Evolutionary conservation across 73 alveolate species (phyloP), one percentile per base, ranked within the genome.

Genomic region (Tetrahymena borealis): DNA sequence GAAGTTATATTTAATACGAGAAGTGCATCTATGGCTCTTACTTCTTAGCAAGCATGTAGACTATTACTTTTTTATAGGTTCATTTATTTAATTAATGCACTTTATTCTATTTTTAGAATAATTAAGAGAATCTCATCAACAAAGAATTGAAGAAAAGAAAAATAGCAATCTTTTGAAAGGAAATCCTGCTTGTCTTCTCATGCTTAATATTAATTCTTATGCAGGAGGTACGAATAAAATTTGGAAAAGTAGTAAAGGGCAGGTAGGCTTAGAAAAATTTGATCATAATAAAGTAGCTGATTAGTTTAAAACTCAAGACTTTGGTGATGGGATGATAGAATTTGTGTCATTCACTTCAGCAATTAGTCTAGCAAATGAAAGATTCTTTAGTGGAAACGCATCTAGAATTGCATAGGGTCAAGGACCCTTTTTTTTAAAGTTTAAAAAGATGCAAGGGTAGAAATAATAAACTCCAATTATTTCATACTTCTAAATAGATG

Each of bases 191-290:
- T 85, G 96, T 40, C 91, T 98, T 32, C 92, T 98, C 16, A 94
- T 98, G 39, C 96, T 97, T 37, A 98, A 98, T 96, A 96, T 97
- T 0, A 94, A 90, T 78, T 94, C 96, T 32, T 97, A 97, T 95
- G 96, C 97, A 96, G 99, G 99, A 1, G 99, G 99, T 31, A 93
- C 97, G 8, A 92, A 96, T 38, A 96, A 96, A 78, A 94, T 98
- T 13, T 98, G 99, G 99, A 94, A 91, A 16, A 90, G 94, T 39
- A 95, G 97, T 28, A 77, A 94, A 32, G 97, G 97, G 31, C 91
- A 94, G 40, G 91, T 91, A 2, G 94, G 94, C 8, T 96, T 94
- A 5, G 85, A 92, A 39, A 91, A 32, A 35, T 92, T 41, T 94
- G 94, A 90, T 16, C 36, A 90, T 28, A 94, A 96, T 39, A 93